Percentiles rank a stretch among this genome's conserved stretches.
phyloP scores from a whole-genome alignment of 2,329 filamentous ascomycete species.

The Orbilia quercus region DNA sequence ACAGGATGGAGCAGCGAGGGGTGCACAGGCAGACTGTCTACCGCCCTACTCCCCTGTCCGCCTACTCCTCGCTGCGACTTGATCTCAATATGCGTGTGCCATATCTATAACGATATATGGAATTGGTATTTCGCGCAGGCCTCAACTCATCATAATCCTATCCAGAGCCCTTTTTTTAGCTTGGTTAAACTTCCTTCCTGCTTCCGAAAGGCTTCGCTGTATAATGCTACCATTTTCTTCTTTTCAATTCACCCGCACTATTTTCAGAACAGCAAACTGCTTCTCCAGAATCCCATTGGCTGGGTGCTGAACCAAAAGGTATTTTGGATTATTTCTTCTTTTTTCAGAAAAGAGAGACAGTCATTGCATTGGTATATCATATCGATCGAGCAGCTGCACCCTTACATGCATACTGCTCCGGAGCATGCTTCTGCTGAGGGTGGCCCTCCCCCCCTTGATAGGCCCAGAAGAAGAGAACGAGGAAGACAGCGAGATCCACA shows the following conservation, averaged over 20 bases:
- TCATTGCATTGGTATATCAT: too few species aligned
- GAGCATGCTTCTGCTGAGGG: constrained; percentile 6
- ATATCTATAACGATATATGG: too few species aligned
- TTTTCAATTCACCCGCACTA: constrained; percentile 7
- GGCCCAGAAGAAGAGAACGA: constrained; percentile 30
- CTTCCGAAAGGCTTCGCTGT: constrained; percentile 11
- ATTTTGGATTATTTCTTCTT: neutral
- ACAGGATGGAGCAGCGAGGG: constrained; percentile 4
- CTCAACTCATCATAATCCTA: too few species aligned
- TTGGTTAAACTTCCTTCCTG: constrained; percentile 3
- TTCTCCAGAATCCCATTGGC: constrained; percentile 25
- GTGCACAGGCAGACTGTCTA: constrained; percentile 14
- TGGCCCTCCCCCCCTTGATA: constrained; percentile 23
- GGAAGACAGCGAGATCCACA: constrained; percentile 62
- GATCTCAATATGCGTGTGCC: neutral
- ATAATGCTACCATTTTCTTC: constrained; percentile 28
- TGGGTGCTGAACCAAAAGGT: constrained; percentile 6
- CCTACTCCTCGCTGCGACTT: neutral
- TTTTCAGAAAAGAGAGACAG: neutral
- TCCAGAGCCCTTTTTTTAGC: neutral
- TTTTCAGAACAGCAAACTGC: neutral
- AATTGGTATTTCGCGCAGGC: constrained; percentile 35
- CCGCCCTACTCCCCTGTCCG: neutral
- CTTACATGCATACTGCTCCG: constrained; percentile 24
- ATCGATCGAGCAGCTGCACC: constrained; percentile 39